These are phyloP conservation scores for Zygosaccharomyces bailii DNA, from an alignment of 805 yeast genomes.

Conservation along the genomic window DNA sequence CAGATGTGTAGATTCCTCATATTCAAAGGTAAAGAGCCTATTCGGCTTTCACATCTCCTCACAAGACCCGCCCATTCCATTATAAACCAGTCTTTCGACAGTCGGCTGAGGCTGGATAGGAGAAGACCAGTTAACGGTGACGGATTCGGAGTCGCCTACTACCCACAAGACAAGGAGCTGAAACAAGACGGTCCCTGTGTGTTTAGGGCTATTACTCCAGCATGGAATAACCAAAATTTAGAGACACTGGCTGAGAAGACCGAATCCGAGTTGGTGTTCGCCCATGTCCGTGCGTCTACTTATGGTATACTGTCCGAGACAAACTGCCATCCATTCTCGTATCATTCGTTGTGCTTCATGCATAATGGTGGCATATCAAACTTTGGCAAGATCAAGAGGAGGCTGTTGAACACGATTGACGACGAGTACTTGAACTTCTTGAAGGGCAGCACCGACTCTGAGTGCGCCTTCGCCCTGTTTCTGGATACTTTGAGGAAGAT, in stretches of 20 bases:
- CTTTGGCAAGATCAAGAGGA: constrained; percentile 70
- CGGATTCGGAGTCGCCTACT: constrained; percentile 97
- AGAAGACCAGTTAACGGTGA: constrained; percentile 95
- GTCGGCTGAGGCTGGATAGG: constrained; percentile 79
- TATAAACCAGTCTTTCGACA: constrained; percentile 92
- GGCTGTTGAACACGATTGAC: constrained; percentile 62
- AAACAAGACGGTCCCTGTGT: constrained; percentile 76
- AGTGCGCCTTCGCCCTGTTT: constrained; percentile 88
- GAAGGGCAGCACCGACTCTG: constrained; percentile 95
- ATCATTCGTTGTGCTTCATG: constrained; percentile 89
- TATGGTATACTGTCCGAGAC: constrained; percentile 93
- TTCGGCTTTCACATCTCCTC: constrained; percentile 76
- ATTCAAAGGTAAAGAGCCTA: constrained; percentile 86
- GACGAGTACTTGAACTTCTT: constrained; percentile 77
- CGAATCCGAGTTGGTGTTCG: constrained; percentile 78
- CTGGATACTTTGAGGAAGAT: constrained; percentile 69
- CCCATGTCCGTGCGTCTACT: constrained; percentile 94
- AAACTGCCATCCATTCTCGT: constrained; percentile 94
- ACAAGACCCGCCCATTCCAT: constrained; percentile 97
- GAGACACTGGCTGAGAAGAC: constrained; percentile 87
- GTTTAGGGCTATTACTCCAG: constrained; percentile 94
- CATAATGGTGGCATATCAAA: constrained; percentile 90
- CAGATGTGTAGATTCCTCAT: constrained; percentile 89
- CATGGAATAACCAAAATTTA: constrained; percentile 93
- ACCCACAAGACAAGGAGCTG: constrained; percentile 55